A percentile compares a stretch with the other conserved stretches of the same genome.
Conservation (phyloP, 495 filamentous ascomycete genomes). For the Penicillium fimorum region DNA sequence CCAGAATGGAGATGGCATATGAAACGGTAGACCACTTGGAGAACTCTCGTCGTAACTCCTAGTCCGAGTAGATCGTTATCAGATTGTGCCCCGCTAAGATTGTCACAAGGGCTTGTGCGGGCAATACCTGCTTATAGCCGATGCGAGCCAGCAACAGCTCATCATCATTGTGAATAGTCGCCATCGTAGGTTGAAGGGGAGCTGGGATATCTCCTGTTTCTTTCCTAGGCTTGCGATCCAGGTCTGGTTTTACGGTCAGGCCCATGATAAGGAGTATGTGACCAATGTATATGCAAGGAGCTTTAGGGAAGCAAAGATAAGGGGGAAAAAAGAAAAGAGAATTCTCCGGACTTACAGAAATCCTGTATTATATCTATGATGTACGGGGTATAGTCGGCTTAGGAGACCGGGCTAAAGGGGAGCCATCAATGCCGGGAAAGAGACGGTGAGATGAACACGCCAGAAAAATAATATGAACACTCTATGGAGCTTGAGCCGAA, state of each 20-base stretch:
- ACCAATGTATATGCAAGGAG: slow-evolving; percentile 7
- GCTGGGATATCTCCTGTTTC: background rate
- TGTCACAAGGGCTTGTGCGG: background rate
- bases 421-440: slow-evolving; percentile 16
- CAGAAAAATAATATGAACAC: slow-evolving; percentile 3
- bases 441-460: slow-evolving; percentile 24
- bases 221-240: slow-evolving; percentile 1
- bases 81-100: slow-evolving; percentile 7
- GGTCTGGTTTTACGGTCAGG: slow-evolving; percentile 15
- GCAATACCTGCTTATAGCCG: slow-evolving; percentile 64
- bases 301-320: slow-evolving; percentile 11
- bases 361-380: slow-evolving; percentile 14
- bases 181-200: slow-evolving; percentile 27
- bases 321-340: slow-evolving; percentile 8
- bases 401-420: slow-evolving; percentile 15
- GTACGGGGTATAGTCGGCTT: background rate
- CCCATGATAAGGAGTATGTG: slow-evolving; percentile 12
- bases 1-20: slow-evolving; percentile 71
- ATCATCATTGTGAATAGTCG: slow-evolving; percentile 60
- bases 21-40: slow-evolving; percentile 74
- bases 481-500: slow-evolving; percentile 11
- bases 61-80: slow-evolving; percentile 1
- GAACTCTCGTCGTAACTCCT: slow-evolving; percentile 66
- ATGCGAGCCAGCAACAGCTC: slow-evolving; percentile 64
- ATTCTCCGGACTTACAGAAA: slow-evolving; percentile 11